Evolutionary conservation across 1,139 yeast genomes (phyloP).

Genomic region (Candida frijolesensis): DNA sequence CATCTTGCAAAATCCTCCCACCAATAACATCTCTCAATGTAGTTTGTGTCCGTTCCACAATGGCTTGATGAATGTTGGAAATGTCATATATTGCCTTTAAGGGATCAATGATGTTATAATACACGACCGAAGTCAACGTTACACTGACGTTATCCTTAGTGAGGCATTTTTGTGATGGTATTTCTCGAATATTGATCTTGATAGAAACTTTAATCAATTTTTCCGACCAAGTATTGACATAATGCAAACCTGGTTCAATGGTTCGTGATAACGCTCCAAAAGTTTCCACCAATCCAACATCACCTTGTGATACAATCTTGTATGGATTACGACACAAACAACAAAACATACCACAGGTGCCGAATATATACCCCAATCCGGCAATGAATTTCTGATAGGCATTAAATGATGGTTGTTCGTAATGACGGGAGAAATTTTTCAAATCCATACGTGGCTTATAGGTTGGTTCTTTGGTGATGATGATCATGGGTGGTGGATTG

Average conservation of each 20-base stretch:
- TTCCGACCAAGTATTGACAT: constrained; percentile 68
- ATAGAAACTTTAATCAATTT: constrained; percentile 54
- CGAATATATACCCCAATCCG: constrained; percentile 49
- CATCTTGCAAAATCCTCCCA: constrained; percentile 67
- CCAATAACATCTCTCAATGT: constrained; percentile 77
- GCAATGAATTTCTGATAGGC: constrained; percentile 45
- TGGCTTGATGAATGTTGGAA: constrained; percentile 56
- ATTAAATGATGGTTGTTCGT: constrained; percentile 38
- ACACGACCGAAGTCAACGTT: constrained; percentile 64
- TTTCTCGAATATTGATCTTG: constrained; percentile 62
- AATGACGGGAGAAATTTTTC: constrained; percentile 38
- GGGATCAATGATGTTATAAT: constrained; percentile 69
- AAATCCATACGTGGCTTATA: constrained; percentile 33
- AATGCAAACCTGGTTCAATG: constrained; percentile 70
- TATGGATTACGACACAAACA: constrained; percentile 65
- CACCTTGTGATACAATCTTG: constrained; percentile 64
- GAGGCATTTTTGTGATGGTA: constrained; percentile 69
- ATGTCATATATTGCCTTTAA: constrained; percentile 68
- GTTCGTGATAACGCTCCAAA: constrained; percentile 70
- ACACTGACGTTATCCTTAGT: constrained; percentile 72
- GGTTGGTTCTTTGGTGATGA: constrained; percentile 25
- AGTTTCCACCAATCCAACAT: constrained; percentile 68
- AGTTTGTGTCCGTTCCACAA: constrained; percentile 72
- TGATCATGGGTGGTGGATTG: neutral
- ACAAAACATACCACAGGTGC: constrained; percentile 62